Conservation (phyloP, 768 basidiomycete genomes). For the Phylloporus rhodoxanthus region DNA sequence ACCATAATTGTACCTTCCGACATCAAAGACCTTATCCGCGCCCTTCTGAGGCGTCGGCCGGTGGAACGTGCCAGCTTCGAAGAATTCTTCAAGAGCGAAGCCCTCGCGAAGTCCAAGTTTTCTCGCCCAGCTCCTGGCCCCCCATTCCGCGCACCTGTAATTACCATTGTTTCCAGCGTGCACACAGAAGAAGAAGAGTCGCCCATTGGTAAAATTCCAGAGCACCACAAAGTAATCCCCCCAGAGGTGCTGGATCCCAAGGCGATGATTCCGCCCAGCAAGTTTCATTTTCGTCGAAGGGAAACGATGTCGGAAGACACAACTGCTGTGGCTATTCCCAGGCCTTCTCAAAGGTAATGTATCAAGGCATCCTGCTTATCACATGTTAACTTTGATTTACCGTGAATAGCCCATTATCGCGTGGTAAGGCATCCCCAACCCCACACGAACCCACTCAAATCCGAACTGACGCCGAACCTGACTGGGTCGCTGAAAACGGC, state of each 20-base stretch:
- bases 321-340: not conserved
- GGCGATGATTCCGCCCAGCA: slow-evolving; percentile 77
- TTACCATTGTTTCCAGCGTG: slow-evolving; percentile 10
- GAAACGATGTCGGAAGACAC: slow-evolving; percentile 16
- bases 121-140: slow-evolving; percentile 40
- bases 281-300: slow-evolving; percentile 60
- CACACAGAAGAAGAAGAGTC: slow-evolving; percentile 27
- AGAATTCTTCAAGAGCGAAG: slow-evolving; percentile 83
- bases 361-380: not conserved
- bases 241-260: slow-evolving; percentile 77
- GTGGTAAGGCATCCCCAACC: slow-evolving; percentile 14
- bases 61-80: slow-evolving; percentile 83
- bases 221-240: slow-evolving; percentile 67
- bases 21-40: slow-evolving; percentile 81
- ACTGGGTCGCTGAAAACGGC: slow-evolving; percentile 4
- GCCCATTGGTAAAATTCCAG: slow-evolving; percentile 48
- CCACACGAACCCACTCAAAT: slow-evolving; percentile 11
- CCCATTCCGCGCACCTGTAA: slow-evolving; percentile 7
- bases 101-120: slow-evolving; percentile 73
- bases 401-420: slow-evolving; percentile 13
- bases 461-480: slow-evolving; percentile 11
- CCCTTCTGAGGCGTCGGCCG: slow-evolving; percentile 79
- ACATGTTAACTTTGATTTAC: not conserved
- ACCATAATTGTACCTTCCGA: slow-evolving; percentile 65
- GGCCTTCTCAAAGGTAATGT: slow-evolving; percentile 20